Percentiles rank a stretch among this genome's conserved stretches.
These are phyloP conservation scores for Chytriomyces sp. DNA, from an alignment of 192 early-diverging fungal species.

Conservation along the genomic window DNA sequence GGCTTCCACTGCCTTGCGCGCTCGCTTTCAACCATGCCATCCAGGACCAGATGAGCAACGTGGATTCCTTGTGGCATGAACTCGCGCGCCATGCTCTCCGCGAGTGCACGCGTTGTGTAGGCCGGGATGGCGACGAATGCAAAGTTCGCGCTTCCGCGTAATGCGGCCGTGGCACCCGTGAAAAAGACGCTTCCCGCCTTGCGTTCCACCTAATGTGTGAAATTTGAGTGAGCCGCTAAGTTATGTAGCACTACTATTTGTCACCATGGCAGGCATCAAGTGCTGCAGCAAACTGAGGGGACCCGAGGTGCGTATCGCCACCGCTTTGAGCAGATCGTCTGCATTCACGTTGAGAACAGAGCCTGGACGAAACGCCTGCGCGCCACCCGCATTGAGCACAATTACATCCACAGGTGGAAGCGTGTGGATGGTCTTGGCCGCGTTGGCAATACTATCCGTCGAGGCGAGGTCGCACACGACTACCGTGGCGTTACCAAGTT, in stretches of 20 bases:
- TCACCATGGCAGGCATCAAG: constrained; percentile 29
- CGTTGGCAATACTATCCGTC: neutral
- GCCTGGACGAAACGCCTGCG: constrained; percentile 13
- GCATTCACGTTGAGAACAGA: constrained; percentile 12
- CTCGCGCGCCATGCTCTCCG: constrained; percentile 40
- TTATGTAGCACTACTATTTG: neutral
- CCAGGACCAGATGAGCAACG: constrained; percentile 40
- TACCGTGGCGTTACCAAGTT: constrained; percentile 16
- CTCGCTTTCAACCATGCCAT: constrained; percentile 37
- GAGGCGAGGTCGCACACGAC: constrained; percentile 11
- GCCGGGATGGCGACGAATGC: constrained; percentile 35
- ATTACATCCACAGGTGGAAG: constrained; percentile 18
- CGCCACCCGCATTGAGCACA: constrained; percentile 26
- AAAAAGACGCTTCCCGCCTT: constrained; percentile 37
- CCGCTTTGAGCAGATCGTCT: neutral
- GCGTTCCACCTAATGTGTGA: constrained; percentile 13
- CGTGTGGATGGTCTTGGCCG: neutral
- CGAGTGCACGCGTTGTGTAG: constrained; percentile 31
- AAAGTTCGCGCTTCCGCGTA: constrained; percentile 33
- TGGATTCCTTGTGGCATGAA: constrained; percentile 40
- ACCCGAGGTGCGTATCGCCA: constrained; percentile 12
- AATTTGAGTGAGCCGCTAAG: neutral
- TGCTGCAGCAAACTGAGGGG: constrained; percentile 20
- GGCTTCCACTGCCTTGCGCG: constrained; percentile 15
- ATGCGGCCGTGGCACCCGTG: constrained; percentile 41